phyloP scores from a whole-genome alignment of 192 early-diverging fungal species.

The Coemansia sp. region DNA sequence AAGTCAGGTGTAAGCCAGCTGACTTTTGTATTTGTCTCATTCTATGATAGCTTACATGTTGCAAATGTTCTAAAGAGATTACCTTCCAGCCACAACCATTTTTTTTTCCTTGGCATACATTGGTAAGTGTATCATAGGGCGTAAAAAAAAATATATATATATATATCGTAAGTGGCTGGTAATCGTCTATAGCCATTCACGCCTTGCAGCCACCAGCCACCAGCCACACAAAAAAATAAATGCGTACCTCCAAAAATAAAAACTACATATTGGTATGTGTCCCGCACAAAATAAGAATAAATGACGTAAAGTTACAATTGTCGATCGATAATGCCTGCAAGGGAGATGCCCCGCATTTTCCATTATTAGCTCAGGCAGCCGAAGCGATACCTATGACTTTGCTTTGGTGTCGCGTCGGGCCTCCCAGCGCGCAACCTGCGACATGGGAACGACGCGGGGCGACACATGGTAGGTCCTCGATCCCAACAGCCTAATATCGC shows the following conservation, averaged over 20 bases:
- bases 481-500: slow-evolving; percentile 38
- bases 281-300: background rate
- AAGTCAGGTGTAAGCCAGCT: background rate
- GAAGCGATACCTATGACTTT: background rate
- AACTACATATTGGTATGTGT: background rate
- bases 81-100: background rate
- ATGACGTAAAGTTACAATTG: background rate
- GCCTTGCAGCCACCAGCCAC: slow-evolving; percentile 14
- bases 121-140: background rate
- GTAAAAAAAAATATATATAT: too few species aligned
- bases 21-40: background rate
- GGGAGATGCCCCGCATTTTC: background rate
- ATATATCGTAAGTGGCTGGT: background rate
- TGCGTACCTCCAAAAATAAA: background rate
- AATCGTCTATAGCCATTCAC: background rate
- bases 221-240: background rate
- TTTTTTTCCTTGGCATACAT: background rate
- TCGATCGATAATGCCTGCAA: background rate
- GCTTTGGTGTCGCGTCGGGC: slow-evolving; percentile 11
- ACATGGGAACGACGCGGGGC: slow-evolving; percentile 44
- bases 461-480: slow-evolving; percentile 39
- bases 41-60: background rate
- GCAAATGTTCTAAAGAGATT: background rate
- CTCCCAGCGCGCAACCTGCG: slow-evolving; percentile 45
- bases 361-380: too few species aligned